Evolutionary conservation across 2,329 filamentous ascomycete species (phyloP).

Genomic region (Incumbomyces lentus): DNA sequence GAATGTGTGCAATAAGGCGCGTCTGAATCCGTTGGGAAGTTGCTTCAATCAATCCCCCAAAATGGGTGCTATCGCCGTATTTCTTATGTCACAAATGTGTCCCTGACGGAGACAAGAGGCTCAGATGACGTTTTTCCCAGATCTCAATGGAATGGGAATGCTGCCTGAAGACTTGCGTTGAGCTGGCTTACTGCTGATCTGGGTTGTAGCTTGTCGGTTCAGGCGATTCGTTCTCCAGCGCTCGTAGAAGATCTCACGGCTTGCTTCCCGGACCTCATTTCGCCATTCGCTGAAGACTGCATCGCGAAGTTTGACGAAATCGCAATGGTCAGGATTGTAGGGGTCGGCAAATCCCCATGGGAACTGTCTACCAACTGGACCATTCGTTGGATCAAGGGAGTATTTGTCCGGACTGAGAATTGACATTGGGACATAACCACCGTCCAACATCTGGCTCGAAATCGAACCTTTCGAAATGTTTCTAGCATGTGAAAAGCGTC

Average conservation of each 20-base stretch:
- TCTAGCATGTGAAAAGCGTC: slow-evolving; percentile 21
- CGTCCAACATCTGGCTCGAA: slow-evolving; percentile 18
- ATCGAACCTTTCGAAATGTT: slow-evolving; percentile 25
- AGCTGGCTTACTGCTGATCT: neutral
- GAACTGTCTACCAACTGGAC: slow-evolving; percentile 68
- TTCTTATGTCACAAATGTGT: no score
- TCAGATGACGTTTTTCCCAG: neutral
- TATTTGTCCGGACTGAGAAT: slow-evolving; percentile 91
- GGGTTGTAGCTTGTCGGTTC: slow-evolving; percentile 4
- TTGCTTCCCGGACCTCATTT: slow-evolving; percentile 77
- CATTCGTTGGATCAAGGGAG: slow-evolving; percentile 42
- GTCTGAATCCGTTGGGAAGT: no score
- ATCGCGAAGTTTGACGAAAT: slow-evolving; percentile 83
- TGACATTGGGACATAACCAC: slow-evolving; percentile 66
- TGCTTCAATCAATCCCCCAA: no score
- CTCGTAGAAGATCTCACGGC: slow-evolving; percentile 89
- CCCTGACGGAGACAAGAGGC: no score
- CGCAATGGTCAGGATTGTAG: slow-evolving; percentile 82
- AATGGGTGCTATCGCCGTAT: no score
- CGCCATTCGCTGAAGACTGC: slow-evolving; percentile 92
- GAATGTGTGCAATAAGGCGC: no score
- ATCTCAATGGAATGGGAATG: slow-evolving; percentile 6
- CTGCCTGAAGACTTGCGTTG: neutral
- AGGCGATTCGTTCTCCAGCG: slow-evolving; percentile 55
- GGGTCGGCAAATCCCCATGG: slow-evolving; percentile 97